A percentile compares a stretch with the other conserved stretches of the same genome.
Conservation (phyloP, 768 basidiomycete species). For the Podaxis mareebaensis region DNA sequence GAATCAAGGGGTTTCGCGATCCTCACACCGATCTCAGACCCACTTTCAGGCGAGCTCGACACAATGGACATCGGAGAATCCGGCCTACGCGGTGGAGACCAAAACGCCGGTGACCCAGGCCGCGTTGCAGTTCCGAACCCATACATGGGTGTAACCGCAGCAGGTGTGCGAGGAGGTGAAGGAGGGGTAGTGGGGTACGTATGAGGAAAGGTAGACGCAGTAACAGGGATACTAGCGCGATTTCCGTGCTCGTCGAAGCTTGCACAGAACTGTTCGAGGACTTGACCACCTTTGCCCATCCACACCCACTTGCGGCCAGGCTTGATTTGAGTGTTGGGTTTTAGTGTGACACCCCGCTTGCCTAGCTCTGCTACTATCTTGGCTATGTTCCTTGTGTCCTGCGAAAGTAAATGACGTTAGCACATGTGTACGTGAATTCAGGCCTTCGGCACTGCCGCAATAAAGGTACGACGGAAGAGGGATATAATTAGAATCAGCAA, state of each 20-base stretch:
- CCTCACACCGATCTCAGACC: conserved; percentile 5
- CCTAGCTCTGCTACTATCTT: conserved; percentile 82
- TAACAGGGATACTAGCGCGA: neutral
- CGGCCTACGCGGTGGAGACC: conserved; percentile 9
- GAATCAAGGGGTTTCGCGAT: neutral
- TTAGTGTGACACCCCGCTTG: conserved; percentile 61
- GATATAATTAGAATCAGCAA: conserved; percentile 5
- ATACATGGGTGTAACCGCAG: neutral
- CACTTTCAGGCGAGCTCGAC: conserved; percentile 9
- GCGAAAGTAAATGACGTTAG: conserved; percentile 7
- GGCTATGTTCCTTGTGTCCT: conserved; percentile 92
- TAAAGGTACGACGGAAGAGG: neutral
- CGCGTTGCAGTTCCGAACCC: conserved; percentile 11
- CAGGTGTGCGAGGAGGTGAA: neutral
- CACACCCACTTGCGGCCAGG: conserved; percentile 73
- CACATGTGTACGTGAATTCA: neutral
- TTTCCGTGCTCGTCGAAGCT: conserved; percentile 7
- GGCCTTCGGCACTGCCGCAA: neutral
- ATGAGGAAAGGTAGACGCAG: neutral
- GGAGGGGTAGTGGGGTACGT: neutral
- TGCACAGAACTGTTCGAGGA: conserved; percentile 48
- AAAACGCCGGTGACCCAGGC: conserved; percentile 9
- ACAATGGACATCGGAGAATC: conserved; percentile 6
- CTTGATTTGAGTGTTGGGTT: conserved; percentile 72
- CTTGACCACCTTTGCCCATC: conserved; percentile 80